Base-by-base conservation (phyloP, 129 eudicot genomes). In the Glebionis coronaria region DNA sequence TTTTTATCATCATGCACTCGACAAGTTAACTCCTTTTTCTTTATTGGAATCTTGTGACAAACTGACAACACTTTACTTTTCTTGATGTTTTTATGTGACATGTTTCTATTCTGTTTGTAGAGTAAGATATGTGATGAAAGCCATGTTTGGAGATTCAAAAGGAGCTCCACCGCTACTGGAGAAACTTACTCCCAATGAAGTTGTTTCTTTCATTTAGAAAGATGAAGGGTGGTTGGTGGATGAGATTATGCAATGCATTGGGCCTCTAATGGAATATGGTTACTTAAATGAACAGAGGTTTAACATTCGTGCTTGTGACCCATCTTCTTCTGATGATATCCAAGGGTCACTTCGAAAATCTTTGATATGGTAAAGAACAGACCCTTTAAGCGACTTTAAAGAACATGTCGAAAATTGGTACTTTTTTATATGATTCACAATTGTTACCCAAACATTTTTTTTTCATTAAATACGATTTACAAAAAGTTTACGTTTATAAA, bases 131-230 rank as follows among this genome's bases (percentile, higher is more conserved):
- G 99, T 94, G 56, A 81, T 94, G 92, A 81, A 84, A 78, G 77
- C 84, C 11, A 81, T 84, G 40, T 94, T 89, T 69, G 97, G 93
- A 63, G 97, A 94, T 77, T 97, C 99, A 12, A 87, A 87, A 80
- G 69, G 79, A 38, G 99, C 99, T 60, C 99, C 99, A n/a, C 94
- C 97, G 29, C 90, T 95, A 25, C 61, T 94, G 44, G 92, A 87
- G 73, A 87, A 82, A 76, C 93, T 94, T 49, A 86, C 80, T 61
- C 90, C 95, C 14, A 84, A 81, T 66, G 93, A 79, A 78, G 87
- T 82, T 44, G 86, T 78, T 66, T 87, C 97, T 31, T 74, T 68
- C 70, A 12, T 94, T 57, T 94, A 97, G 99, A 89, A 81, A 76
- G 99, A 97, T 9, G 85, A 87, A 68, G 97, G 90, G n/a, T 94